phyloP scores from a whole-genome alignment of 371 early-diverging fungal species.

The Encephalitozoon cuniculi region DNA sequence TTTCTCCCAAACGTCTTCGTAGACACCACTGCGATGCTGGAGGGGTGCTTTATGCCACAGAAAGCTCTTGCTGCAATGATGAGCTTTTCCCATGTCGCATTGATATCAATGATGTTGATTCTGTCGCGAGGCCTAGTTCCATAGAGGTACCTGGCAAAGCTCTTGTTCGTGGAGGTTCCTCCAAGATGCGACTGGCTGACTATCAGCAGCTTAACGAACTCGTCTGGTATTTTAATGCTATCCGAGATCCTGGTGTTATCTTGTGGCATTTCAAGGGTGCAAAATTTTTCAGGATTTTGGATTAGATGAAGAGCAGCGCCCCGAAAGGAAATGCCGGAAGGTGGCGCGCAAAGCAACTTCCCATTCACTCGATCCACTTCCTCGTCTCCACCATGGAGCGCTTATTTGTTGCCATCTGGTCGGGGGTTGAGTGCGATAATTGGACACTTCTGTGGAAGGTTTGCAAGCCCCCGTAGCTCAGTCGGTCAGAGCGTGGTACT shows the following conservation, averaged over 20 bases:
- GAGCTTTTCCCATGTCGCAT: conserved; percentile 97
- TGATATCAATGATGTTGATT: conserved; percentile 78
- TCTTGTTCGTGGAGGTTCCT: conserved; percentile 52
- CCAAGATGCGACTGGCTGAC: conserved; percentile 58
- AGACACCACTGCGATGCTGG: conserved; percentile 83
- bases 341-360: no score
- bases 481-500: conserved; percentile 48
- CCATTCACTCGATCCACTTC: no score
- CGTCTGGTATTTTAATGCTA: conserved; percentile 54
- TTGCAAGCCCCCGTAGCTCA: conserved; percentile 51
- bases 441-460: no score
- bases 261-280: conserved; percentile 40
- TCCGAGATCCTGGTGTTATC: conserved; percentile 52
- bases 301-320: no score
- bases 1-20: conserved; percentile 92
- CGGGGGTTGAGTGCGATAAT: no score
- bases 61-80: conserved; percentile 94
- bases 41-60: conserved; percentile 77
- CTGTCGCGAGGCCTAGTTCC: conserved; percentile 52
- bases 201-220: conserved; percentile 54
- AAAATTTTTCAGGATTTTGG: conserved; percentile 20
- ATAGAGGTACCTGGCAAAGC: conserved; percentile 55
- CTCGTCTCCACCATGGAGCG: no score
- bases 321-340: no score
- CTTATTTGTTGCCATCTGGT: no score